Evolutionary conservation across 2,329 filamentous ascomycete species (phyloP), one percentile per base, ranked within the genome.

Genomic region (Diaporthe aspalathi): DNA sequence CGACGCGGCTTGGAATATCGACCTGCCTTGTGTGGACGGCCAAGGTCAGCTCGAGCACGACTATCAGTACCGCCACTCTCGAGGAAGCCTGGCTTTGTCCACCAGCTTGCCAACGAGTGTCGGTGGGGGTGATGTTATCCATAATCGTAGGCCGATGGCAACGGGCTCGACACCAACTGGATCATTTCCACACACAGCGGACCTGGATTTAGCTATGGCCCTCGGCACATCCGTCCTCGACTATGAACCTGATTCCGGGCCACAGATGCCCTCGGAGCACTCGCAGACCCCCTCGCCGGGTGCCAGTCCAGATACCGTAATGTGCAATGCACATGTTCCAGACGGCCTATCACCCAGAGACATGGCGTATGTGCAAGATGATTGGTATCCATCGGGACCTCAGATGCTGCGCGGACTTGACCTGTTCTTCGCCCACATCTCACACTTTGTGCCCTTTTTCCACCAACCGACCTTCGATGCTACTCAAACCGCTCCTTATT

Each of bases 381-480:
- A 77, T 50, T 82, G 79, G 80, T 75, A 67, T 52, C 81, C 79
- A 4, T 80, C 80, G 1, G 17, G 73, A 0, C 49, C 65, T 2
- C 81, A 83, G 72, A 75, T 80, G 22, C 67, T 70, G 22, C 75
- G 74, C 7, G 82, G 81, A 7, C 78, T 78, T 68, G 72, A 77
- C 8, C 73, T 83, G 14, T 83, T 79, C 73, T 83, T 83, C 66
- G 62, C 67, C 4, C 78, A 82, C 68, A 74, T 82, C 29, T 79
- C 81, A 17, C 76, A 78, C 24, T 83, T 81, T 32, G 68, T 83
- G 5, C 80, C 81, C 0, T 82, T 84, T 50, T 72, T 84, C 40
- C 79, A 81, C 74, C 74, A 74, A 66, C 74, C 79, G 11, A 83
- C 81, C 0, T 83, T 83, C 52, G 77, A 82, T 49, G 35, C 75